These are phyloP conservation scores for Venturiaceae sp. DNA, from an alignment of 2,329 filamentous ascomycete genomes.

Conservation along the genomic window DNA sequence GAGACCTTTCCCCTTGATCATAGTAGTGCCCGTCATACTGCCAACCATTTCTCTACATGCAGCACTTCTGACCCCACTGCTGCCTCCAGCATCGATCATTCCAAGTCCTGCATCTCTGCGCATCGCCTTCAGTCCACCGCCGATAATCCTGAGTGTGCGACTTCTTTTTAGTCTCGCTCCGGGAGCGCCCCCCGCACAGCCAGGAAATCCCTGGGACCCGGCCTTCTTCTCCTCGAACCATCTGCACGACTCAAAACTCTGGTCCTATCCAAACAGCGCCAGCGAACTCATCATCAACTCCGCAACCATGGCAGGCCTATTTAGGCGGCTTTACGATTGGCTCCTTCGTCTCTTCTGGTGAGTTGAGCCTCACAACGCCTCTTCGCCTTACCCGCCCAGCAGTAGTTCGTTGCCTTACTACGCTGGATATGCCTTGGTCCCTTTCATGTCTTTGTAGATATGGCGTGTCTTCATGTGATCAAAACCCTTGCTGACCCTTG, in stretches of 20 bases:
- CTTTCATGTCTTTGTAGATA: neutral
- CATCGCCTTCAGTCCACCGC: neutral
- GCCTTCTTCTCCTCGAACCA: neutral
- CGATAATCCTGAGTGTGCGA: neutral
- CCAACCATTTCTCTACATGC: neutral
- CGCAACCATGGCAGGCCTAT: slow-evolving; percentile 70
- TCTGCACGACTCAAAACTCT: slow-evolving; percentile 2
- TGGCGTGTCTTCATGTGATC: neutral
- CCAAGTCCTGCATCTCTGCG: neutral
- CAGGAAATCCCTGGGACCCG: slow-evolving; percentile 5
- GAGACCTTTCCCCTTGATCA: neutral
- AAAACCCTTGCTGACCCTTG: neutral
- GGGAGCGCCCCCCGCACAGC: slow-evolving; percentile 7
- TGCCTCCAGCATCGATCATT: neutral
- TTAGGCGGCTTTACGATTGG: slow-evolving; percentile 96
- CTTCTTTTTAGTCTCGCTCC: neutral
- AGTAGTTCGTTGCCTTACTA: slow-evolving; percentile 5
- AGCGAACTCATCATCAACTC: neutral
- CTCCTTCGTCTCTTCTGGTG: slow-evolving; percentile 95
- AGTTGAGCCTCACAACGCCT: slow-evolving; percentile 25
- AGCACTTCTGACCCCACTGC: slow-evolving; percentile 1
- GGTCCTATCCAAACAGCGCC: slow-evolving; percentile 2
- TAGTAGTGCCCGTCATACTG: neutral
- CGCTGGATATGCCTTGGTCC: neutral
- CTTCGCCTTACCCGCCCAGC: slow-evolving; percentile 5